Evolutionary conservation across 2,329 filamentous ascomycete species (phyloP), one percentile per base, ranked within the genome.

Genomic region (Aspergillus aculeatinus): DNA sequence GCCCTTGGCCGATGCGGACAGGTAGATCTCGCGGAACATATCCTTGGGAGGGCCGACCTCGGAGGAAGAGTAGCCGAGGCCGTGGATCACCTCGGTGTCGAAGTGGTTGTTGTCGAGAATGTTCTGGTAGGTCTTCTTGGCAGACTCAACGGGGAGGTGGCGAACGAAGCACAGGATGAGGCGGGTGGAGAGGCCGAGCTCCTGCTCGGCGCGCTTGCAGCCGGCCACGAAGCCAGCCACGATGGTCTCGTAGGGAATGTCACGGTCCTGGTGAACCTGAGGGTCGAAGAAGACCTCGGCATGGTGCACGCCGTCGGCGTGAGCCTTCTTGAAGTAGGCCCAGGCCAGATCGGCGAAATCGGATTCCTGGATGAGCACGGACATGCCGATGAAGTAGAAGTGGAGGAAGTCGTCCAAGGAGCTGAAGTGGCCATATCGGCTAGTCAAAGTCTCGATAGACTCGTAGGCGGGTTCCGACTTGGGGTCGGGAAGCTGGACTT

Each of bases 221-320:
- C 87, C 90, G 1, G 80, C 79, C 0, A 77, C 77, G 67, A 91
- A 86, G 2, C 90, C 90, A 3, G 74, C 71, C 3, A 92, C 81
- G 23, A 92, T 82, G 2, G 84, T 87, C 16, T 82, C 77, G 70
- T 90, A 88, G 7, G 80, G 65, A 3, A 93, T 77, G 5, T 87
- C 87, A 19, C 89, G 83, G 12, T 76, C 77, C 4, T 85, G 83
- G 73, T 93, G 90, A 1, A 88, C 89, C 74, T 93, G 89, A 1
- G 90, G 89, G 72, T 93, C 90, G 77, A 93, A 92, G 78, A 92
- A 93, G 64, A 92, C 82, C 74, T 93, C 90, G 14, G 88, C 88
- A 70, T 93, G 89, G 52, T 84, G 81, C 1, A 92, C 86, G 42
- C 85, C 85, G 63, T 91, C 86, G 1, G 77, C 76, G 33, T 85